Percentiles rank a stretch among this genome's conserved stretches.
Conservation (phyloP, 1,284 basidiomycete genomes). For the Amylostereum chailletii region DNA sequence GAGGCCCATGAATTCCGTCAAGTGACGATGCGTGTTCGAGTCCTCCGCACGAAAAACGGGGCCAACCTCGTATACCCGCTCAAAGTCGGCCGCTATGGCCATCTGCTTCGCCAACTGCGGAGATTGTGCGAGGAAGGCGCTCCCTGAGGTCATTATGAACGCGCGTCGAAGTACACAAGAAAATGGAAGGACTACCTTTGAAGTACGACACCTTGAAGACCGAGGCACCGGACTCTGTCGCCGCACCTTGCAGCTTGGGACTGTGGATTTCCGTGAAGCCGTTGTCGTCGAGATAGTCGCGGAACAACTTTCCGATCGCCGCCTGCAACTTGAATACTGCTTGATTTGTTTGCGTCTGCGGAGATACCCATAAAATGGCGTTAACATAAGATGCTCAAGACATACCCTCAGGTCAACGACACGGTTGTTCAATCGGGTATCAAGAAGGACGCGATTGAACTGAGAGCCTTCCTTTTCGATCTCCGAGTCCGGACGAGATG, state of each 20-base stretch:
- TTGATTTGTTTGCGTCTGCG: conserved; percentile 89
- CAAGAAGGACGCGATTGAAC: conserved; percentile 72
- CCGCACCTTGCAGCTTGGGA: conserved; percentile 95
- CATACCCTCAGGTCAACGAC: conserved; percentile 87
- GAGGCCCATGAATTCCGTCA: conserved; percentile 98
- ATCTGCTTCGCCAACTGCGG: conserved; percentile 99
- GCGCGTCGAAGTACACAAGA: conserved; percentile 1
- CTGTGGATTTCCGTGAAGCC: conserved; percentile 95
- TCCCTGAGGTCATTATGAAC: conserved; percentile 40
- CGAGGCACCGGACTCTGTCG: conserved; percentile 93
- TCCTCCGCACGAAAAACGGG: conserved; percentile 98
- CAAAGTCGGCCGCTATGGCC: conserved; percentile 98
- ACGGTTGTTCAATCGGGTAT: conserved; percentile 93
- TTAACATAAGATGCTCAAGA: conserved; percentile 8
- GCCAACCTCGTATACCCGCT: conserved; percentile 95
- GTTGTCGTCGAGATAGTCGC: conserved; percentile 69
- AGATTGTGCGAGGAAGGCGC: conserved; percentile 91
- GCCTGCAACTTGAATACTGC: conserved; percentile 93
- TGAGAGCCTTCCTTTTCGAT: conserved; percentile 61
- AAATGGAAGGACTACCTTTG: conserved; percentile 55
- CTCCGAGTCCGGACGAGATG: conserved; percentile 76
- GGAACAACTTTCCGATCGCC: conserved; percentile 84
- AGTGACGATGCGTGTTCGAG: conserved; percentile 94
- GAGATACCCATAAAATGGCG: not conserved
- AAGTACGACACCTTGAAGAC: conserved; percentile 99